A percentile compares a stretch with the other conserved stretches of the same genome.
Evolutionary conservation across 257 asterid species (phyloP).

Genomic region (Orobanche coerulescens): DNA sequence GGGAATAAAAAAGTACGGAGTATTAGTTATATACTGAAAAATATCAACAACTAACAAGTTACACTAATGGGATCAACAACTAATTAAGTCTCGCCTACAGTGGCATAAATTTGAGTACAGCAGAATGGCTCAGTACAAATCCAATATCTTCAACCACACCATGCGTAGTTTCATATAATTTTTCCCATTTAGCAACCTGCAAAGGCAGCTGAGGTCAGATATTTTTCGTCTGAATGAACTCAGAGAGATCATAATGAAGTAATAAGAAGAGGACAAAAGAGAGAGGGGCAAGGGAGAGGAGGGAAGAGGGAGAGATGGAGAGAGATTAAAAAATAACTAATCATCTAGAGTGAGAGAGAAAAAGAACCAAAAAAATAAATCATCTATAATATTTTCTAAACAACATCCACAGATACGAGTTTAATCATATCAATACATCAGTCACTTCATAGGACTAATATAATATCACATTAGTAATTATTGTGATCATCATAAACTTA

Average conservation of each 20-base stretch:
- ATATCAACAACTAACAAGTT: too few species aligned
- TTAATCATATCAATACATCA: constrained; percentile 4
- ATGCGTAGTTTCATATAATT: constrained; percentile 60
- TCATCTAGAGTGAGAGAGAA: background rate
- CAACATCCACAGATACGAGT: constrained; percentile 6
- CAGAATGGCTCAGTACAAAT: constrained; percentile 88
- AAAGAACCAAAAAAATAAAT: too few species aligned
- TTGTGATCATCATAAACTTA: background rate
- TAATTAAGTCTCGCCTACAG: constrained; percentile 61
- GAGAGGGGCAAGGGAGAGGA: too few species aligned
- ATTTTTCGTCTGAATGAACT: constrained; percentile 18
- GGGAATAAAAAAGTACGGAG: too few species aligned
- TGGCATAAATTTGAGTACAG: constrained; percentile 59
- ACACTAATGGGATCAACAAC: too few species aligned
- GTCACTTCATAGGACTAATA: background rate
- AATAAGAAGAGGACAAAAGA: background rate
- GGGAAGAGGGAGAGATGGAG: too few species aligned
- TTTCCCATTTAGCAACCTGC: constrained; percentile 81
- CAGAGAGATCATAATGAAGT: constrained; percentile 1
- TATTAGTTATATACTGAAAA: too few species aligned
- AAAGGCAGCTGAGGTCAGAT: constrained; percentile 27
- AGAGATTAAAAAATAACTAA: background rate
- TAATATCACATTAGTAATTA: background rate
- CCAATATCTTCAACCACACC: constrained; percentile 82
- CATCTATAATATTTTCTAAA: too few species aligned